phyloP scores from a whole-genome alignment of 805 yeast species.

The Zygoascus biomembranicola region DNA sequence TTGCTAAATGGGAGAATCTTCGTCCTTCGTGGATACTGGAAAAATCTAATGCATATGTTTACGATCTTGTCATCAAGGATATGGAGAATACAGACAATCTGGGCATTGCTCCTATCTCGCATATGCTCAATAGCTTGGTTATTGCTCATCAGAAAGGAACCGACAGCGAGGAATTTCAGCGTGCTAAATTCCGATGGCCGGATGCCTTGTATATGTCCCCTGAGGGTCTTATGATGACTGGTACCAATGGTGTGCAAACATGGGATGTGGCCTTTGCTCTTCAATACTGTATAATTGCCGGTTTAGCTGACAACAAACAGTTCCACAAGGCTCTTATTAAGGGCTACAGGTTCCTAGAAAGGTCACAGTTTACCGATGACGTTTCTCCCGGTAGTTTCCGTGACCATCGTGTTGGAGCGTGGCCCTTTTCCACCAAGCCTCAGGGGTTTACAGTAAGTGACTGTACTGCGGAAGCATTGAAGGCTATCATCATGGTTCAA shows the following conservation, averaged over 20 bases:
- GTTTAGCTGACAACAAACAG: constrained; percentile 61
- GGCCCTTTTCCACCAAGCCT: constrained; percentile 93
- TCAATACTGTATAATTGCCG: constrained; percentile 74
- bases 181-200: constrained; percentile 50
- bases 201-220: constrained; percentile 81
- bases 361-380: constrained; percentile 79
- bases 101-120: constrained; percentile 90
- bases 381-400: constrained; percentile 72
- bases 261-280: constrained; percentile 95
- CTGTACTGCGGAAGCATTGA: constrained; percentile 92
- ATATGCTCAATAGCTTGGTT: constrained; percentile 73
- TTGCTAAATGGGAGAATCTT: constrained; percentile 59
- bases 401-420: constrained; percentile 79
- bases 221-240: constrained; percentile 88
- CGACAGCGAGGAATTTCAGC: constrained; percentile 51
- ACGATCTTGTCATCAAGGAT: constrained; percentile 65
- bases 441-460: constrained; percentile 97
- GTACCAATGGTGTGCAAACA: constrained; percentile 94
- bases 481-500: constrained; percentile 88
- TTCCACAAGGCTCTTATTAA: constrained; percentile 54
- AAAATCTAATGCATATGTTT: constrained; percentile 43
- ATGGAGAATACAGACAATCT: constrained; percentile 67
- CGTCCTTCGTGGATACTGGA: constrained; percentile 69
- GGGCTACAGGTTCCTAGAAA: constrained; percentile 62
- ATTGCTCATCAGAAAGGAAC: constrained; percentile 62